Conservation (phyloP, 371 early-diverging fungal genomes). For the Mucor racemosus region DNA sequence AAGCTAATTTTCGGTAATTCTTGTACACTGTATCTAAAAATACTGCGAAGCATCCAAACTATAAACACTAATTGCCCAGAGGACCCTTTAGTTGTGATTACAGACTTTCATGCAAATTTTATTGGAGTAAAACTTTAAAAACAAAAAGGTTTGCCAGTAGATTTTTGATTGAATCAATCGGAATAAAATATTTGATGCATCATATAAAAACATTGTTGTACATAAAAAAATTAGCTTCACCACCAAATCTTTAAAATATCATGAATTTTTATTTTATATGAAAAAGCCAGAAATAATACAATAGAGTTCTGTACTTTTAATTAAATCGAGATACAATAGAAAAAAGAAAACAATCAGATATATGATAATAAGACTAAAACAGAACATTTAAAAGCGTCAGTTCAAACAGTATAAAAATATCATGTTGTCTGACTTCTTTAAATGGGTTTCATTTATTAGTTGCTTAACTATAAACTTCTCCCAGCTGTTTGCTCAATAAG, state of each 20-base stretch:
- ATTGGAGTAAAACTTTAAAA: background rate
- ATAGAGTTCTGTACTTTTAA: background rate
- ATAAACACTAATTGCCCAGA: too few relatives aligned
- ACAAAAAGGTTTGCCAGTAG: too few relatives aligned
- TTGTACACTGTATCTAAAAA: background rate
- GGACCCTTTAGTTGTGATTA: background rate
- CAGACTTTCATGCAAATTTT: background rate
- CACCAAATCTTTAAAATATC: too few relatives aligned
- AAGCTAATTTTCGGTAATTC: too few relatives aligned
- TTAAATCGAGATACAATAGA: background rate
- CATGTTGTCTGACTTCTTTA: background rate
- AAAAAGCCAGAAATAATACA: background rate
- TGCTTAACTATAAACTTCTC: background rate
- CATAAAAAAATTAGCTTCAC: too few relatives aligned
- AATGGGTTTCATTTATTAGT: background rate
- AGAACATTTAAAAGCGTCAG: background rate
- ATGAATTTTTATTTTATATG: too few relatives aligned
- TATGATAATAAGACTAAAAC: background rate
- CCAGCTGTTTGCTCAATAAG: background rate
- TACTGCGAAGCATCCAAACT: too few relatives aligned
- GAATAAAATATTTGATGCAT: too few relatives aligned
- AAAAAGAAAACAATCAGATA: background rate
- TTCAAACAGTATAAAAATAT: background rate
- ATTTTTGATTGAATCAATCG: too few relatives aligned
- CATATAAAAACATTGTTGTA: background rate